Evolutionary conservation across 345 rosid genomes (phyloP).

Genomic region (Odontarrhena argentea): DNA sequence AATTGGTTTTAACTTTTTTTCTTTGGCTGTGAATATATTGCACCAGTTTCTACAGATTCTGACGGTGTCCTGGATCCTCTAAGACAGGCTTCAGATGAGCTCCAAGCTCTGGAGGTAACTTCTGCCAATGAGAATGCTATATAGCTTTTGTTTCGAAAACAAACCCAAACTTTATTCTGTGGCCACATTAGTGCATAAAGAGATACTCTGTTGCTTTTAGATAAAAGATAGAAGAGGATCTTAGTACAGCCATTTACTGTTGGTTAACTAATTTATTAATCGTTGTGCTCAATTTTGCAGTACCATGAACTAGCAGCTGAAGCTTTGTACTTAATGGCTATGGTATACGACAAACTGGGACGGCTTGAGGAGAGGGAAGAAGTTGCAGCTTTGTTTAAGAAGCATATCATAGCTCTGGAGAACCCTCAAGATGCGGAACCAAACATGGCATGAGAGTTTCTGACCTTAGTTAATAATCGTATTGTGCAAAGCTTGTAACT

Average conservation of each 20-base stretch:
- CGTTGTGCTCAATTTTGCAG: slow-evolving; percentile 45
- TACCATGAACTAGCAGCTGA: slow-evolving; percentile 89
- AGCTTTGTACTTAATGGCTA: slow-evolving; percentile 75
- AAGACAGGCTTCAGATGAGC: slow-evolving; percentile 81
- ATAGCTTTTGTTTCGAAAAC: not conserved
- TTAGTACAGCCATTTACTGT: not conserved
- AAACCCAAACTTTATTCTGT: not conserved
- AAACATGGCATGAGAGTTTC: slow-evolving; percentile 19
- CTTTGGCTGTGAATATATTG: slow-evolving; percentile 21
- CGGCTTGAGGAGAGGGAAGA: slow-evolving; percentile 64
- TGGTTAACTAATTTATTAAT: not conserved
- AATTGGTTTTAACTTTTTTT: slow-evolving; percentile 28
- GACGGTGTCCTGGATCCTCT: slow-evolving; percentile 74
- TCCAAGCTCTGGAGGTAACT: slow-evolving; percentile 78
- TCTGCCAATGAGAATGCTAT: slow-evolving; percentile 21
- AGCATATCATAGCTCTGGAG: slow-evolving; percentile 67
- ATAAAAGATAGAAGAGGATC: slow-evolving; percentile 9
- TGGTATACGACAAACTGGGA: slow-evolving; percentile 66
- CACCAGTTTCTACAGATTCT: slow-evolving; percentile 60
- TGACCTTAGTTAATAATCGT: slow-evolving; percentile 16
- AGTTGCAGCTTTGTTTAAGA: slow-evolving; percentile 74
- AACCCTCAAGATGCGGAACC: slow-evolving; percentile 56
- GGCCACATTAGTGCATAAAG: not conserved
- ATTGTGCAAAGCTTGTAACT: slow-evolving; percentile 28
- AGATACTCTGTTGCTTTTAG: slow-evolving; percentile 3